Base-by-base conservation (phyloP, 768 basidiomycete genomes). In the Russula earlei region DNA sequence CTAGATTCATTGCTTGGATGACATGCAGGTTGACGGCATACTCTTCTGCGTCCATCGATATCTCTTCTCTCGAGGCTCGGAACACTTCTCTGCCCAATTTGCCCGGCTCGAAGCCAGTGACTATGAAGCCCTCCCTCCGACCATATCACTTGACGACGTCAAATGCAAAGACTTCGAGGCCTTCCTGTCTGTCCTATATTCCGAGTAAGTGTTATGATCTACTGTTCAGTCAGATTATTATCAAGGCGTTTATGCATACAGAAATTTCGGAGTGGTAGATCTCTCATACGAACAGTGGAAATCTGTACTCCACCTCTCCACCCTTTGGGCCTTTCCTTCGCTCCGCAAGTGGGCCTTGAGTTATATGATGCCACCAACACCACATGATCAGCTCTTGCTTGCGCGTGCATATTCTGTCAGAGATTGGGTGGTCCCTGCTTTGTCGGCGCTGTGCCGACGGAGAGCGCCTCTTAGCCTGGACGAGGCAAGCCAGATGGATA, bases 251-350 rank as follows among this genome's bases (percentile, higher is more conserved):
- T 43, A 5, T 2, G 12, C 7, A 3, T 42, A 37, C 58, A 61
- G 58, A 34, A 25, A 50, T 20, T 60, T 56, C 27, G 31, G 51
- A 19, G 41, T 36, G 27, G 24, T n/a, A 2, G 51, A 55, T 10
- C 34, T 56, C 6, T 38, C 48, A 17, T 63, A 54, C 17, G 61
- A 64, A n/a, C 55, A 62, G 19, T 69, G 69, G 65, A 55, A 58
- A 11, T 64, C 68, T 14, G 63, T 69, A 6, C 61, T 69, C 25
- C 53, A 62, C 37, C 50, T 66, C 36, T 62, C 67, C 15, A 59
- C 65, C 49, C 67, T 12, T 38, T 75, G 34, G 71, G 68, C 50
- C 50, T 68, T 60, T 52, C 66, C 59, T 43, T 60, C 51, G 49
- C 67, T 62, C 63, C 71, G 55, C 63, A 37, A 20, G 15, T 22